Evolutionary conservation across 2,329 filamentous ascomycete genomes (phyloP).

Genomic region (Trichocomaceae sp.): DNA sequence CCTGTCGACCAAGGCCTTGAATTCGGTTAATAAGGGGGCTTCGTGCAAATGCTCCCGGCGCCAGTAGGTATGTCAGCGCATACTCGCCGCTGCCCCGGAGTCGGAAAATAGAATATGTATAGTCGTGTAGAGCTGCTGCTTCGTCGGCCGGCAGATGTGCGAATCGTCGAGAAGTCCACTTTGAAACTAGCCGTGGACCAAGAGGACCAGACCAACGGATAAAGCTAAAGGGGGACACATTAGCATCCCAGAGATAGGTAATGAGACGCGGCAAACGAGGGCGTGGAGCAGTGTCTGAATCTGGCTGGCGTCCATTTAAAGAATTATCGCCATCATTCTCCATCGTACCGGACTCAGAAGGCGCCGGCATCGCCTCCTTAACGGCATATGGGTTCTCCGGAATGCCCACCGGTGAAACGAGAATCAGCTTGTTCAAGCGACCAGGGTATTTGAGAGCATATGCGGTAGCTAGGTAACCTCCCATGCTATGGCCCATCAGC

Average conservation of each 20-base stretch:
- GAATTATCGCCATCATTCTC: conserved; percentile 51
- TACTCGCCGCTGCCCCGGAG: conserved; percentile 92
- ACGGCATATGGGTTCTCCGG: conserved; percentile 91
- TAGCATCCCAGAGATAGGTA: conserved; percentile 91
- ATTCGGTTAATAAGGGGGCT: conserved; percentile 82
- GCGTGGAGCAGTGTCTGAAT: conserved; percentile 48
- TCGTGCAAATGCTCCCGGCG: conserved; percentile 86
- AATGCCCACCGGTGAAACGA: conserved; percentile 89
- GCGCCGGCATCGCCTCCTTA: conserved; percentile 64
- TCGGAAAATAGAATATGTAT: conserved; percentile 89
- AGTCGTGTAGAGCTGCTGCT: conserved; percentile 79
- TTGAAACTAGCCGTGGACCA: conserved; percentile 84
- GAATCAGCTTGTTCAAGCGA: conserved; percentile 87
- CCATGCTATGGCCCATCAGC: conserved; percentile 83
- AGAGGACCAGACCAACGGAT: conserved; percentile 83
- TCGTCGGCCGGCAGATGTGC: conserved; percentile 76
- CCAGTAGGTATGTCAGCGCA: conserved; percentile 83
- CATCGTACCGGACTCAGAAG: conserved; percentile 27
- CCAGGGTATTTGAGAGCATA: conserved; percentile 97
- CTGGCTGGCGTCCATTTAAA: conserved; percentile 28
- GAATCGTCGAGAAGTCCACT: conserved; percentile 91
- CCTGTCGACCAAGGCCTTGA: conserved; percentile 74
- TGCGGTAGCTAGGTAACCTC: conserved; percentile 88
- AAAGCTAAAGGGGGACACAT: conserved; percentile 88
- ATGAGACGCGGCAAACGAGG: conserved; percentile 75